phyloP scores from a whole-genome alignment of 345 rosid species.

The Populus tremula region DNA sequence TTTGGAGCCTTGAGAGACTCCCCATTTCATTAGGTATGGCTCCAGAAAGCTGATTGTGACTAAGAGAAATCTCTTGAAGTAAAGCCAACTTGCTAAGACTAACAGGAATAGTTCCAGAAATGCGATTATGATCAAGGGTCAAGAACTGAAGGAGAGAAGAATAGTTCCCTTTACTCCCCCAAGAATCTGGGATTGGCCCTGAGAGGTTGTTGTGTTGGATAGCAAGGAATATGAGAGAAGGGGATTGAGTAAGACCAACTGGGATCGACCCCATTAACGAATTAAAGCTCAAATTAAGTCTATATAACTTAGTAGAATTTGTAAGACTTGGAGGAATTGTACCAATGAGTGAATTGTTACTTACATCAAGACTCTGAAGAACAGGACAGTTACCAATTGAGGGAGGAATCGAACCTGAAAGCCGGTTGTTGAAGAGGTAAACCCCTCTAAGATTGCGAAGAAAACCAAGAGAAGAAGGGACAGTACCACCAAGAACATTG shows the following conservation, averaged over 20 bases:
- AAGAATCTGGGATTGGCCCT: slow-evolving; percentile 47
- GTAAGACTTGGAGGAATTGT: slow-evolving; percentile 62
- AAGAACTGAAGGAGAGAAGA: slow-evolving; percentile 33
- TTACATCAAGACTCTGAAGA: slow-evolving; percentile 33
- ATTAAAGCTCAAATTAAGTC: slow-evolving; percentile 65
- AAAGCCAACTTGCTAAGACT: slow-evolving; percentile 47
- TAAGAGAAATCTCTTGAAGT: slow-evolving; percentile 51
- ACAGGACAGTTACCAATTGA: slow-evolving; percentile 21
- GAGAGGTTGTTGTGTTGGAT: slow-evolving; percentile 62
- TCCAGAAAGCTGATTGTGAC: slow-evolving; percentile 64
- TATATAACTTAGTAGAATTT: slow-evolving; percentile 57
- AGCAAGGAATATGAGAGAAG: slow-evolving; percentile 50
- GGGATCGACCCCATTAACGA: slow-evolving; percentile 55
- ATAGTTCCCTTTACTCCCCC: slow-evolving; percentile 30
- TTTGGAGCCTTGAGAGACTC: slow-evolving; percentile 43
- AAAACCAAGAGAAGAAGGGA: slow-evolving; percentile 76
- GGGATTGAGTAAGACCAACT: slow-evolving; percentile 38
- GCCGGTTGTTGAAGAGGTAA: slow-evolving; percentile 83
- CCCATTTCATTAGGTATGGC: slow-evolving; percentile 53
- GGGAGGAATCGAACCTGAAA: slow-evolving; percentile 58
- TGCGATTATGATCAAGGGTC: slow-evolving; percentile 36
- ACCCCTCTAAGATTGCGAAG: slow-evolving; percentile 74
- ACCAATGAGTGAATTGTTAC: slow-evolving; percentile 64
- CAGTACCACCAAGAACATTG: slow-evolving; percentile 58
- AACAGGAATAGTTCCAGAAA: slow-evolving; percentile 57